Conservation (phyloP, 2,329 filamentous ascomycete genomes). For the Cladosporium sp. region DNA sequence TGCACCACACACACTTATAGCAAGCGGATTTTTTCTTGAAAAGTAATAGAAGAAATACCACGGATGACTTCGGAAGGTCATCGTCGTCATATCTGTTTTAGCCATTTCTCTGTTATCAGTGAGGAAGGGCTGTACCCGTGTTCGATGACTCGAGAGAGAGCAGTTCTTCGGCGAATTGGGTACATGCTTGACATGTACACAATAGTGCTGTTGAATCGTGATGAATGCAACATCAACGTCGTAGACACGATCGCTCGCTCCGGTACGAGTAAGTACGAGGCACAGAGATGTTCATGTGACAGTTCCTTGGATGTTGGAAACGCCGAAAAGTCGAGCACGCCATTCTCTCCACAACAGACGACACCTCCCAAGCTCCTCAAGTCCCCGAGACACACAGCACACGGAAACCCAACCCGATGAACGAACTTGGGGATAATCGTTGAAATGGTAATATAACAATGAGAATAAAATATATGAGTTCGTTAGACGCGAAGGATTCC, state of each 20-base stretch:
- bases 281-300: background rate
- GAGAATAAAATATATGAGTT: background rate
- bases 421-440: background rate
- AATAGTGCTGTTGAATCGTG: background rate
- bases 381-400: background rate
- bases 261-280: background rate
- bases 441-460: background rate
- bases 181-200: background rate
- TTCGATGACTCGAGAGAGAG: background rate
- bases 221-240: background rate
- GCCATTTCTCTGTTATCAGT: background rate
- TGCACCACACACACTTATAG: background rate
- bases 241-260: background rate
- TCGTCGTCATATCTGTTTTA: background rate
- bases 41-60: background rate
- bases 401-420: background rate
- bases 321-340: background rate
- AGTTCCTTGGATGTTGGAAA: background rate
- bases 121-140: background rate
- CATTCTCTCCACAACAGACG: conserved; percentile 1
- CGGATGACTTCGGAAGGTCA: background rate
- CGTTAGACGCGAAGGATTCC: background rate
- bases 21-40: background rate
- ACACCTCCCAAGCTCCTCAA: background rate
- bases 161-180: background rate